These are phyloP conservation scores for Agrostemma githago DNA, from an alignment of 148 eudicot species.

Conservation along the genomic window DNA sequence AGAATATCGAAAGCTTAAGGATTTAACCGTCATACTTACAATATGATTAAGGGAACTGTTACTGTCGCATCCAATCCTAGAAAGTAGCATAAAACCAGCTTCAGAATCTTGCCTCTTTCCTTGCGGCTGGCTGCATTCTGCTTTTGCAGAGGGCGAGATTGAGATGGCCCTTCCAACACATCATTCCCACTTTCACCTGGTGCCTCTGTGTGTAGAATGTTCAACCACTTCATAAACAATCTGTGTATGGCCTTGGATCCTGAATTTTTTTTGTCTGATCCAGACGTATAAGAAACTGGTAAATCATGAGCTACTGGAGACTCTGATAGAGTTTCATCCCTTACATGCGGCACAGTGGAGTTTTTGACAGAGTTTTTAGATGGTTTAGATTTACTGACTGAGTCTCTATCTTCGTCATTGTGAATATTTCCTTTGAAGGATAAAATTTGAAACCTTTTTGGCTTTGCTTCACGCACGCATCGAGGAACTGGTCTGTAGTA, in stretches of 20 bases:
- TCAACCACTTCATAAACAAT: slow-evolving; percentile 66
- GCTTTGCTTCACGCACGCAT: slow-evolving; percentile 34
- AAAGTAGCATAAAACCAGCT: slow-evolving; percentile 55
- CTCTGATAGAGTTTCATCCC: slow-evolving; percentile 38
- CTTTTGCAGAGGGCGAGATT: slow-evolving; percentile 29
- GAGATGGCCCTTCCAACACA: slow-evolving; percentile 32
- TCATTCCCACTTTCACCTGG: slow-evolving; percentile 35
- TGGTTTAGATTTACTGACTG: slow-evolving; percentile 40
- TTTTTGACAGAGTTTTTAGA: slow-evolving; percentile 43
- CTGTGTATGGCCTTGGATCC: slow-evolving; percentile 55
- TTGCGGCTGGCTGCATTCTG: slow-evolving; percentile 27
- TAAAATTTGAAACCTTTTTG: slow-evolving; percentile 47
- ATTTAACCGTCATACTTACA: slow-evolving; percentile 52
- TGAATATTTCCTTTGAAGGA: slow-evolving; percentile 61
- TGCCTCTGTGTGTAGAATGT: slow-evolving; percentile 47
- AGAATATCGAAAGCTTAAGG: slow-evolving; percentile 19
- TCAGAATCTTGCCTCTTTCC: slow-evolving; percentile 45
- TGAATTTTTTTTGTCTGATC: slow-evolving; percentile 29
- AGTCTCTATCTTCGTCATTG: slow-evolving; percentile 44
- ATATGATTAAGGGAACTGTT: slow-evolving; percentile 63
- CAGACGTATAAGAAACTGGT: slow-evolving; percentile 38
- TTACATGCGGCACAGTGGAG: slow-evolving; percentile 46
- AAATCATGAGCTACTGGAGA: slow-evolving; percentile 41
- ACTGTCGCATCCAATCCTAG: slow-evolving; percentile 71
- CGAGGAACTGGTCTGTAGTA: slow-evolving; percentile 47